A percentile compares a stretch with the other conserved stretches of the same genome.
Conservation (phyloP, 148 eudicot genomes). For the Arbutus unedo region DNA sequence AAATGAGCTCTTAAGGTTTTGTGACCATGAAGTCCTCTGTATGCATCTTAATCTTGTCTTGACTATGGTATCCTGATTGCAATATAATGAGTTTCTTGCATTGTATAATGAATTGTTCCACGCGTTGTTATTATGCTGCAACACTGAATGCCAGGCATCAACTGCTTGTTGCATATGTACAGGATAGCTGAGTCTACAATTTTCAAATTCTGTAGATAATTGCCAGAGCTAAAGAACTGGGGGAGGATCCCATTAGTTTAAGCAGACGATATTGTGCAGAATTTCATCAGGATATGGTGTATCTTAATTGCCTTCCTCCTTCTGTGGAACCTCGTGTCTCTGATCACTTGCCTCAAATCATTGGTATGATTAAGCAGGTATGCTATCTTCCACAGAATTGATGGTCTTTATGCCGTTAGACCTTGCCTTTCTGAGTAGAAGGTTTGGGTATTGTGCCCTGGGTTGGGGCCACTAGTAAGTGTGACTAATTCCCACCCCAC, state of each 20-base stretch:
- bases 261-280: conserved; percentile 91
- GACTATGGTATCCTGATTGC: neutral
- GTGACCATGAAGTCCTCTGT: neutral
- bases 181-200: conserved; percentile 76
- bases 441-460: neutral
- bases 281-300: conserved; percentile 73
- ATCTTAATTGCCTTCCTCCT: conserved; percentile 82
- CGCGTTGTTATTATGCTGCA: conserved; percentile 4
- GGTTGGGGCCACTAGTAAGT: no score
- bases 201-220: conserved; percentile 93
- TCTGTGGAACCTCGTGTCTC: conserved; percentile 92
- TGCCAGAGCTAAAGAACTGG: conserved; percentile 88
- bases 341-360: conserved; percentile 90
- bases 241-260: conserved; percentile 79
- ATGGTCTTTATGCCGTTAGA: neutral
- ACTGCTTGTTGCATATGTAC: conserved; percentile 50
- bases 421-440: conserved; percentile 7
- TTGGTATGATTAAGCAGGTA: conserved; percentile 95
- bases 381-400: neutral
- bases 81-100: neutral
- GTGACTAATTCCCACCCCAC: neutral
- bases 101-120: neutral
- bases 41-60: neutral
- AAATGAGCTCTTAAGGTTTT: neutral
- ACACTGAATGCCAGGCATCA: conserved; percentile 31